Evolutionary conservation across 1,139 yeast genomes (phyloP).

Genomic region (Pneumocystis canis): DNA sequence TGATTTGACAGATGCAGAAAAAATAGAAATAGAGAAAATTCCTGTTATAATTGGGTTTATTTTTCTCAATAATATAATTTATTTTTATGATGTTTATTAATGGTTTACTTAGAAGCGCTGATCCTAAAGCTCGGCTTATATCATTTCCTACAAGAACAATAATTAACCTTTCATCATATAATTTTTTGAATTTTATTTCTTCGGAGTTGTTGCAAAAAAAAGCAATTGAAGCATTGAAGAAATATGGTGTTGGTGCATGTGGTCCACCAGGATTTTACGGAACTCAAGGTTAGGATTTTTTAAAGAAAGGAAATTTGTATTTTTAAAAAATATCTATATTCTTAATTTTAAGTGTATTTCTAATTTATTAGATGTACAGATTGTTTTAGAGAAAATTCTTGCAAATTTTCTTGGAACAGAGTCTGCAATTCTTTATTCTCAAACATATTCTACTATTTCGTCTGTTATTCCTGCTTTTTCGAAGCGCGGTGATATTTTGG

Average conservation of each 20-base stretch:
- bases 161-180: constrained; percentile 31
- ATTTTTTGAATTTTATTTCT: constrained; percentile 46
- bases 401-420: constrained; percentile 65
- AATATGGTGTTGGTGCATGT: constrained; percentile 93
- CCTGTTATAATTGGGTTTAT: constrained; percentile 44
- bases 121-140: constrained; percentile 31
- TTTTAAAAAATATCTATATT: neutral
- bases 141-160: constrained; percentile 10
- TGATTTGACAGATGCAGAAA: constrained; percentile 37
- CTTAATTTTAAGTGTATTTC: neutral
- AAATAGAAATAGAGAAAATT: constrained; percentile 46
- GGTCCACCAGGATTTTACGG: constrained; percentile 98
- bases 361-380: constrained; percentile 48
- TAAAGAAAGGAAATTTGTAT: neutral
- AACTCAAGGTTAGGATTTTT: constrained; percentile 35
- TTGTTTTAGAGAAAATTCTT: constrained; percentile 60
- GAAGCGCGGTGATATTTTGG: constrained; percentile 85
- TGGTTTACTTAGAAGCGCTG: constrained; percentile 27
- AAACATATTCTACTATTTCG: constrained; percentile 80
- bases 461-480: constrained; percentile 94
- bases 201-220: constrained; percentile 36
- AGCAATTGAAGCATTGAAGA: constrained; percentile 45
- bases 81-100: neutral
- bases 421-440: constrained; percentile 74
- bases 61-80: neutral